Base-by-base conservation (phyloP, 306 rosid species). In the Begonia loranthoides region DNA sequence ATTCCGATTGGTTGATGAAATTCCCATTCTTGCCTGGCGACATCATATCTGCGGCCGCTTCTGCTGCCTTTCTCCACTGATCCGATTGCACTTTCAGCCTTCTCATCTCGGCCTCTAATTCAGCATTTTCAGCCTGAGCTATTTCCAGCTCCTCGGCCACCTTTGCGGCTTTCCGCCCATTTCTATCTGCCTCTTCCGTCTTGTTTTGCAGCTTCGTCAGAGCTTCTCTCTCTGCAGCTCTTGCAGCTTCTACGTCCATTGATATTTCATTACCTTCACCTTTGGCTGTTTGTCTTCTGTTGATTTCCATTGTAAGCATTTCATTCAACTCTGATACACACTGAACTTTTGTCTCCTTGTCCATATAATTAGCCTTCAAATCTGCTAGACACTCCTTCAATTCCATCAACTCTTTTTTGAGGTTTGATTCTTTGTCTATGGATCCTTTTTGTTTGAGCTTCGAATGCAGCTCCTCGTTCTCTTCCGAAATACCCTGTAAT, bases 51-150 rank as follows among this genome's bases (percentile, higher is more conserved):
- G 96, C 96, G 10, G 99, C 99, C 2, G 99, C 96, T 50, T 92
- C 99, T 2, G 99, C 99, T 4, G 99, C 99, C 55, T 92, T 92
- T 64, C 96, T 86, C 96, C 94, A 92, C 53, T 92, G 99, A 65
- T 86, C 94, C 13, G 93, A 80, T 56, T 92, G 99, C 57, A 92
- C 96, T 69, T 79, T 86, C 15, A 92, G 63, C 65, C 76, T 79
- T 76, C 94, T 76, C 52, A 92, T 59, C 55, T 92, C 99, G 0
- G 78, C 71, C 68, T 86, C 99, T 85, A 79, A 69, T 58, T 92
- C 96, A 0, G 75, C 72, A 54, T 73, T 83, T 8, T 73, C 83
- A 15, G 60, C 81, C 65, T 90, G 94, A 5, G 82, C 81, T 16
- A 83, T 86, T 61, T 80, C 94, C 6, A 28, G 36, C 36, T 28